These are phyloP conservation scores for Ceratobasidium sp. DNA, from an alignment of 1,284 basidiomycete genomes.

Conservation along the genomic window DNA sequence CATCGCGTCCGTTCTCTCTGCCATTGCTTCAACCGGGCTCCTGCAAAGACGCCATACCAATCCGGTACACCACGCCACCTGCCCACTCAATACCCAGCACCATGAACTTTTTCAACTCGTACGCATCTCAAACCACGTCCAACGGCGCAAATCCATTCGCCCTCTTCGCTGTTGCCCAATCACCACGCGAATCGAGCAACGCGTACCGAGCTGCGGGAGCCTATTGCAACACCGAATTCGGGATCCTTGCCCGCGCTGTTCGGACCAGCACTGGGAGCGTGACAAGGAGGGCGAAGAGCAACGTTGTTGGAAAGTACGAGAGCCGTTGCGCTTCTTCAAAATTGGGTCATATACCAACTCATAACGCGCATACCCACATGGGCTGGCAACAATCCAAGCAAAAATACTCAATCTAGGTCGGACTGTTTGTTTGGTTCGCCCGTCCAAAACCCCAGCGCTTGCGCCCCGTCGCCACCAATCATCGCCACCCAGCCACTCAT, in stretches of 20 bases:
- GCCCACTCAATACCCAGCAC: background rate
- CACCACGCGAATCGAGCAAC: slow-evolving; percentile 14
- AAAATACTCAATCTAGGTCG: background rate
- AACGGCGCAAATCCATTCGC: slow-evolving; percentile 40
- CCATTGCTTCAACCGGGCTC: no score
- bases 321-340: no score
- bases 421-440: background rate
- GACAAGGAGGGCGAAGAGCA: background rate
- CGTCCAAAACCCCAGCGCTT: background rate
- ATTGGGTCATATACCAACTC: background rate
- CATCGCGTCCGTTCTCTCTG: background rate
- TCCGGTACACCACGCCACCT: background rate
- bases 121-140: slow-evolving; percentile 14
- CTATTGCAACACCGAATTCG: slow-evolving; percentile 30
- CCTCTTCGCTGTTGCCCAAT: slow-evolving; percentile 35
- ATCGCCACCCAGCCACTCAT: no score
- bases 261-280: background rate
- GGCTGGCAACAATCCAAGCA: background rate
- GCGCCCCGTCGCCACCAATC: background rate
- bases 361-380: background rate
- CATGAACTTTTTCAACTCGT: slow-evolving; percentile 34
- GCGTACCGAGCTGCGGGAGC: slow-evolving; percentile 22
- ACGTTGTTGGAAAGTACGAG: background rate
- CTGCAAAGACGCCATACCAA: no score
- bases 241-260: background rate